A percentile compares a stretch with the other conserved stretches of the same genome.
Conservation (phyloP, 1,139 yeast species). For the Diutina neorugosa region DNA sequence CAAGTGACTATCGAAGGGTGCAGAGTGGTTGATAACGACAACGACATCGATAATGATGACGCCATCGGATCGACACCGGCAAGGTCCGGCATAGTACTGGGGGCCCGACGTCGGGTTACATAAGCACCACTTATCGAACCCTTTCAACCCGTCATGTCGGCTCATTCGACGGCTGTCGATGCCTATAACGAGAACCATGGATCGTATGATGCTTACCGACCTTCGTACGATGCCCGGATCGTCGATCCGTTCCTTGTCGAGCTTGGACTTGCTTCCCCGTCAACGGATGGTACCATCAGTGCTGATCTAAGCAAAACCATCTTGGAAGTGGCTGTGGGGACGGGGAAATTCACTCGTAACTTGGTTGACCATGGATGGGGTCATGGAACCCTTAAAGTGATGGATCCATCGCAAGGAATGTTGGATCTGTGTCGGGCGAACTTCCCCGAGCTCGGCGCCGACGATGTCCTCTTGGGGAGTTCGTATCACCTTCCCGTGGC, state of each 20-base stretch:
- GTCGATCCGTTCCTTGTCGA: slow-evolving; percentile 34
- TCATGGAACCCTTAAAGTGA: slow-evolving; percentile 23
- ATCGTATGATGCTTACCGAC: slow-evolving; percentile 45
- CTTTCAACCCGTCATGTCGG: slow-evolving; percentile 6
- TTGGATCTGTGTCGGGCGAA: slow-evolving; percentile 31
- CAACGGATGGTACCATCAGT: slow-evolving; percentile 6
- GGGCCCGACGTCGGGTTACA: too few species aligned
- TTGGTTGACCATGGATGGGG: slow-evolving; percentile 27
- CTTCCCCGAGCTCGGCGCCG: slow-evolving; percentile 27
- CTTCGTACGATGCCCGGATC: slow-evolving; percentile 35
- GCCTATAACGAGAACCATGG: slow-evolving; percentile 45
- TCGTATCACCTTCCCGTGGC: slow-evolving; percentile 38
- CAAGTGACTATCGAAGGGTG: too few species aligned
- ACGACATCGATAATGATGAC: too few species aligned
- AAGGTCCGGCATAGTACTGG: too few species aligned
- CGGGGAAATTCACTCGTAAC: slow-evolving; percentile 50
- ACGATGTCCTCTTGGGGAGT: slow-evolving; percentile 24
- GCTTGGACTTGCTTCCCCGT: slow-evolving; percentile 9
- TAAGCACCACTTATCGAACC: too few species aligned
- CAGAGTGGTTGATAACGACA: too few species aligned
- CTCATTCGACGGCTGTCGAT: slow-evolving; percentile 24
- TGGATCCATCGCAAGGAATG: slow-evolving; percentile 57
- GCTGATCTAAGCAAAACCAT: slow-evolving; percentile 17
- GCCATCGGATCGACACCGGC: too few species aligned
- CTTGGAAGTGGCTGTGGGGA: slow-evolving; percentile 52